Evolutionary conservation across 2,329 filamentous ascomycete species (phyloP).

Genomic region (Xenosphaeropsis pyriputrescens): DNA sequence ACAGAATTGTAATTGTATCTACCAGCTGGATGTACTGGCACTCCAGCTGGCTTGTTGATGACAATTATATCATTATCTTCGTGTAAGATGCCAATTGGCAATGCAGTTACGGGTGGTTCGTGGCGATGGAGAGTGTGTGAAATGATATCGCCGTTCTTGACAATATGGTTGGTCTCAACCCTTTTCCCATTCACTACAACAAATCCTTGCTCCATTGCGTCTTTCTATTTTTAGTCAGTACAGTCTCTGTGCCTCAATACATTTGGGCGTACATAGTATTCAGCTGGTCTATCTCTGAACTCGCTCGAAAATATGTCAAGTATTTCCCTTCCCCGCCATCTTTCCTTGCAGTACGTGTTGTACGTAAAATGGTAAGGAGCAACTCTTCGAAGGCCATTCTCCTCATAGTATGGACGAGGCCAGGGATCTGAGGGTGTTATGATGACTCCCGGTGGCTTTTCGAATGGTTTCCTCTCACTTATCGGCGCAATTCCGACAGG

Average conservation of each 20-base stretch:
- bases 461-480: conserved; percentile 21
- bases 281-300: conserved; percentile 73
- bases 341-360: conserved; percentile 86
- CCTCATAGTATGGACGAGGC: conserved; percentile 64
- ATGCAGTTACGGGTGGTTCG: conserved; percentile 79
- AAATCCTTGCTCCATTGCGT: conserved; percentile 65
- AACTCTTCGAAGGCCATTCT: conserved; percentile 71
- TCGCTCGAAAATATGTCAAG: conserved; percentile 84
- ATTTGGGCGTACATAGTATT: conserved; percentile 57
- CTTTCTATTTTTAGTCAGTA: conserved; percentile 29
- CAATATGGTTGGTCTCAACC: conserved; percentile 47
- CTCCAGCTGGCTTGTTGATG: conserved; percentile 90
- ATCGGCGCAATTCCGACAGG: conserved; percentile 13
- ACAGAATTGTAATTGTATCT: conserved; percentile 94
- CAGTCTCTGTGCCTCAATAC: neutral
- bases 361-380: conserved; percentile 86
- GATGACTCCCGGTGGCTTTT: conserved; percentile 29
- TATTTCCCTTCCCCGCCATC: conserved; percentile 72
- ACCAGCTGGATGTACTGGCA: conserved; percentile 90
- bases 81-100: conserved; percentile 69
- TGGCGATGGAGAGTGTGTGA: conserved; percentile 91
- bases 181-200: conserved; percentile 68
- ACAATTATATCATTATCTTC: conserved; percentile 91
- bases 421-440: conserved; percentile 38
- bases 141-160: conserved; percentile 82